Base-by-base conservation (phyloP, 768 basidiomycete species). In the Suillus sp. region DNA sequence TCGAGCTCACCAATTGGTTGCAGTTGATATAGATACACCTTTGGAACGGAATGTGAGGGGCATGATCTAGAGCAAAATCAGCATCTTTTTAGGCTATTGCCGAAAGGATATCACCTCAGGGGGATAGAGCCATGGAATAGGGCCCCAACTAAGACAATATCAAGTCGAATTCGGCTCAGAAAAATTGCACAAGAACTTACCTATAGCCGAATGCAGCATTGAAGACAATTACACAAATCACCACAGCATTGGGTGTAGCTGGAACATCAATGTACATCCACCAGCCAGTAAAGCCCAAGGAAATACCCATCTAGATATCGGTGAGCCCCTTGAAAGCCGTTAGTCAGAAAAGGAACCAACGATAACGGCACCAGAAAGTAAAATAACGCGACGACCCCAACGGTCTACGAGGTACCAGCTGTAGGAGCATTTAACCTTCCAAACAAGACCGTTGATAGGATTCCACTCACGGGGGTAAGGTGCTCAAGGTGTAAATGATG, bases 321-420 rank as follows among this genome's bases (percentile, higher is more conserved):
- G 51, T 66, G 27, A 62, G 61, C 64, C 61, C n/a, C 20, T 30
- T 59, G 16, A 57, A 59, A 62, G n/a, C 20, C 58, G 37, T 42
- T n/a, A 37, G n/a, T 22, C 37, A 51, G 2, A 62, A 65, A 22
- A 61, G n/a, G 62, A 7, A 78, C 86, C 25, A 71, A 93, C 91
- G 14, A 92, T 78, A 10, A 89, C 86, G 32, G 95, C 94, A 9
- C 96, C 96, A 6, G 87, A 89, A 22, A 98, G 81, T 2, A 98
- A 80, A 67, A 98, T 97, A 1, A 90, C 80, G 1, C 96, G 85
- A 57, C 96, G 84, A 11, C 96, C 96, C 86, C 93, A 93, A 5
- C 88, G 86, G 70, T 98, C 96, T 55, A 96, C 92, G 61, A 98
- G 83, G 73, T 93, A 92, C 96, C 96, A 98, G 8, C 94, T 96